phyloP scores from a whole-genome alignment of 2,329 filamentous ascomycete species.

The Aspergillus oerlinghausenensis region DNA sequence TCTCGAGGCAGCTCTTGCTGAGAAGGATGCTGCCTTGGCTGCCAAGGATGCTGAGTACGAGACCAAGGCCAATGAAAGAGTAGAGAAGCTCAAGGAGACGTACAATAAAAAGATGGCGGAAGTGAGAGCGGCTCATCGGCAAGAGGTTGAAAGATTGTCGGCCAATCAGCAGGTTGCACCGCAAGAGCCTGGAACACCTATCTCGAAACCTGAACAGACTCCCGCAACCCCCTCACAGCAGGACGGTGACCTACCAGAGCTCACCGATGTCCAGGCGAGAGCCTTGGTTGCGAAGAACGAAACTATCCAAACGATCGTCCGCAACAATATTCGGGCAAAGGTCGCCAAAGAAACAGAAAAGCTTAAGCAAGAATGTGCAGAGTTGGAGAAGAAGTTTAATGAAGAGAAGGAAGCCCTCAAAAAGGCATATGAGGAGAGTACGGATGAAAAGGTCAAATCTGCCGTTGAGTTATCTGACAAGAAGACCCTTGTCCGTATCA shows the following conservation, averaged over 20 bases:
- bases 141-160: conserved; percentile 47
- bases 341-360: conserved; percentile 39
- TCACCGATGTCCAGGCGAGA: conserved; percentile 48
- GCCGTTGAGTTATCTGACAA: conserved; percentile 70
- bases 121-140: conserved; percentile 46
- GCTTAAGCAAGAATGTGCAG: conserved; percentile 33
- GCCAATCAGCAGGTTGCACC: conserved; percentile 35
- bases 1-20: conserved; percentile 49
- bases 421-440: conserved; percentile 51
- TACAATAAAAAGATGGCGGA: conserved; percentile 66
- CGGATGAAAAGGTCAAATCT: conserved; percentile 53
- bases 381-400: conserved; percentile 36
- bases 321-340: conserved; percentile 54
- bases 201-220: conserved; percentile 17
- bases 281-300: conserved; percentile 49
- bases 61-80: conserved; percentile 43
- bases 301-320: conserved; percentile 46
- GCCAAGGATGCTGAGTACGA: conserved; percentile 50
- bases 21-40: conserved; percentile 43
- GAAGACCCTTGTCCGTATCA: conserved; percentile 68
- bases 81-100: conserved; percentile 60
- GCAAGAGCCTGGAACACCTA: conserved; percentile 19
- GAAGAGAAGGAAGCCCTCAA: conserved; percentile 39
- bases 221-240: conserved; percentile 28
- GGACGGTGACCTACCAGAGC: conserved; percentile 34